Conservation (phyloP, 306 rosid species). For the Bauhinia variegata region DNA sequence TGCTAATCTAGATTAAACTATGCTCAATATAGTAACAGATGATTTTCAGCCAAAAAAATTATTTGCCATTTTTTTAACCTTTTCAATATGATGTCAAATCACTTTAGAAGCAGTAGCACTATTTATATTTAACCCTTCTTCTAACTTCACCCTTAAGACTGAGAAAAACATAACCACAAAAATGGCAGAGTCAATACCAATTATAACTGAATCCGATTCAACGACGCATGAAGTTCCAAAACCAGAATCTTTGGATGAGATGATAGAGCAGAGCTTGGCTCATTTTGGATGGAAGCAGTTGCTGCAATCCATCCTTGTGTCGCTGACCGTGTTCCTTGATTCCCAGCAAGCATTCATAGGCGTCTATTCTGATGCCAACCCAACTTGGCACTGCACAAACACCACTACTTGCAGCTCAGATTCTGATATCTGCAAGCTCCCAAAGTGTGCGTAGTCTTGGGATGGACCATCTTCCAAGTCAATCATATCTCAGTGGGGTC, state of each 20-base stretch:
- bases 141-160: no score
- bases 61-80: no score
- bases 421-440: slow-evolving; percentile 45
- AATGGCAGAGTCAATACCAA: slow-evolving; percentile 18
- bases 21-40: no score
- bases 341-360: slow-evolving; percentile 53
- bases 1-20: no score
- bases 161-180: no score
- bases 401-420: slow-evolving; percentile 1
- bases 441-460: slow-evolving; percentile 47
- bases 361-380: slow-evolving; percentile 46
- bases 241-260: background rate
- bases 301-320: slow-evolving; percentile 40
- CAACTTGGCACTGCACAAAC: slow-evolving; percentile 53
- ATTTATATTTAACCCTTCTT: no score
- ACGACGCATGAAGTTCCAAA: background rate
- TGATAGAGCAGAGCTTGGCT: background rate
- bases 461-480: slow-evolving; percentile 32
- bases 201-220: background rate
- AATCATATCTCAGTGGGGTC: slow-evolving; percentile 49
- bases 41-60: no score
- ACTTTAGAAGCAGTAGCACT: no score
- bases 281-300: slow-evolving; percentile 31
- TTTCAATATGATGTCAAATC: no score
- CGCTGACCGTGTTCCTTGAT: slow-evolving; percentile 43